Percentiles rank a stretch among this genome's conserved stretches.
Evolutionary conservation across 2,329 filamentous ascomycete genomes (phyloP).

Genomic region (Monosporascus sp.): DNA sequence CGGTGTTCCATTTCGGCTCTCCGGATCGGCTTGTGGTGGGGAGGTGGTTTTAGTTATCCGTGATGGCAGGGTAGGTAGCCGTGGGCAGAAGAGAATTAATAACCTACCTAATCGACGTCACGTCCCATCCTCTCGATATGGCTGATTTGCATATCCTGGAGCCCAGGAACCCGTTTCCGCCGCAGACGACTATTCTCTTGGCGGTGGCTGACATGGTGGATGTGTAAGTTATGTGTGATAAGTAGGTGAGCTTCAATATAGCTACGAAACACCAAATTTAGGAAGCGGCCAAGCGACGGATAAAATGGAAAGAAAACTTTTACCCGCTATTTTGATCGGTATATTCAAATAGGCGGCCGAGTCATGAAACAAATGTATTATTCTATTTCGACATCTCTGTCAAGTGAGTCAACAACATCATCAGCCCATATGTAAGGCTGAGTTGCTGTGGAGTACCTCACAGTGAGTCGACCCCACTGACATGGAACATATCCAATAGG

Average conservation of each 20-base stretch:
- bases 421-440: constrained; percentile 14
- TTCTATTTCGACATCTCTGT: neutral
- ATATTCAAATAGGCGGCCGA: neutral
- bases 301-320: neutral
- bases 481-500: neutral
- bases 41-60: constrained; percentile 5
- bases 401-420: constrained; percentile 19
- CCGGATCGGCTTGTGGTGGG: constrained; percentile 68
- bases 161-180: constrained; percentile 89
- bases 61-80: neutral
- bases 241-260: no score
- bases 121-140: constrained; percentile 79
- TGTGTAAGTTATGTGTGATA: constrained; percentile 7
- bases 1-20: constrained; percentile 75
- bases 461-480: neutral
- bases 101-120: constrained; percentile 80
- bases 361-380: no score
- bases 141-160: constrained; percentile 87
- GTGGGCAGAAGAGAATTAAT: neutral
- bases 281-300: neutral
- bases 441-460: no score
- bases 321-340: neutral
- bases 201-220: constrained; percentile 50
- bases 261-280: neutral
- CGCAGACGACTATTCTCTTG: constrained; percentile 84